Conservation (phyloP, 2,329 filamentous ascomycete species). For the Colletotrichum graminicola region DNA sequence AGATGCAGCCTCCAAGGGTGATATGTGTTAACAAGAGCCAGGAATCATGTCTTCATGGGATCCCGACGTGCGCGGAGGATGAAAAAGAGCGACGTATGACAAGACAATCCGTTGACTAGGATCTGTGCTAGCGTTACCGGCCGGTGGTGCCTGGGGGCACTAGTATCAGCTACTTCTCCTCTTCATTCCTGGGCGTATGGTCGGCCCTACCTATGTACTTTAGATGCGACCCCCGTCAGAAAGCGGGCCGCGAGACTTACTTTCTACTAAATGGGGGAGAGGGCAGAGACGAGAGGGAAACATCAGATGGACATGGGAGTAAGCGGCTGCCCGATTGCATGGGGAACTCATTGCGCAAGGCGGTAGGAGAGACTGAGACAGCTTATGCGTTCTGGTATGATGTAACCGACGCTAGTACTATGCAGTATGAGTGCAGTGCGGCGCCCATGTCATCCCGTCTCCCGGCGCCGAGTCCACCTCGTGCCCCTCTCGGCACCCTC, state of each 20-base stretch:
- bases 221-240: not conserved
- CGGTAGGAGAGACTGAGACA: not conserved
- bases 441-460: not conserved
- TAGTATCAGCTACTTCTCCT: not conserved
- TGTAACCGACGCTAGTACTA: conserved; percentile 14
- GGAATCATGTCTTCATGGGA: not conserved
- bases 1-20: not conserved
- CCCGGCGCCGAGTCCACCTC: conserved; percentile 6
- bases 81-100: conserved; percentile 34
- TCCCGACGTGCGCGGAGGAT: conserved; percentile 18
- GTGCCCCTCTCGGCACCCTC: not conserved
- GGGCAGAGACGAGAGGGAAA: not conserved
- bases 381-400: conserved; percentile 15
- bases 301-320: not conserved
- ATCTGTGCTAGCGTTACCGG: conserved; percentile 3
- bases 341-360: not conserved
- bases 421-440: not conserved
- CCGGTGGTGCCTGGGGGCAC: conserved; percentile 2
- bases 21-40: not conserved
- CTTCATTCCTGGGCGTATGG: not conserved
- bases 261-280: not conserved
- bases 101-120: conserved; percentile 31
- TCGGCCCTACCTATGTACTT: not conserved
- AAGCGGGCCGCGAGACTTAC: not conserved
- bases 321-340: not conserved